Percentiles rank a stretch among this genome's conserved stretches.
These are phyloP conservation scores for Aspergillus wentii DNA, from an alignment of 495 filamentous ascomycete species.

Conservation along the genomic window DNA sequence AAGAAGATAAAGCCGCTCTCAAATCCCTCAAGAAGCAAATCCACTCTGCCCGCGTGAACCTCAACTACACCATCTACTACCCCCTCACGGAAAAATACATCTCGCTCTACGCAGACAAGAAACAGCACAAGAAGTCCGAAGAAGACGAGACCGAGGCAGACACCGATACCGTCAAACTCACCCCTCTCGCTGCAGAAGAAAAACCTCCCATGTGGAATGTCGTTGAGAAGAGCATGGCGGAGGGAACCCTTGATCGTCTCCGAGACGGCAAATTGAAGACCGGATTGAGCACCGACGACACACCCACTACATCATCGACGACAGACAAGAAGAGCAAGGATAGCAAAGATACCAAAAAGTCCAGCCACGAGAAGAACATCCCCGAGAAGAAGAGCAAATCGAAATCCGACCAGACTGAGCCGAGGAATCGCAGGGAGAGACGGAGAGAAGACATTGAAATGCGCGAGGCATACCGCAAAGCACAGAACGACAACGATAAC, in stretches of 20 bases:
- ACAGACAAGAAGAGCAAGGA: constrained; percentile 8
- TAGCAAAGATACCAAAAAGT: constrained; percentile 5
- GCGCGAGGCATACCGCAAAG: constrained; percentile 8
- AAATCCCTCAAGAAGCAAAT: constrained; percentile 51
- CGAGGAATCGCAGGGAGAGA: not conserved
- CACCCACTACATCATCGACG: not conserved
- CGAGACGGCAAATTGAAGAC: constrained; percentile 44
- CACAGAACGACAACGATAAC: constrained; percentile 30
- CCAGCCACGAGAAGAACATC: constrained; percentile 3
- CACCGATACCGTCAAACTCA: not conserved
- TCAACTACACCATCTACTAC: constrained; percentile 82
- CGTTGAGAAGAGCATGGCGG: constrained; percentile 64
- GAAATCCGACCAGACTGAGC: not conserved
- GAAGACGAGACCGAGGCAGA: constrained; percentile 13
- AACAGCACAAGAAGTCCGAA: constrained; percentile 16
- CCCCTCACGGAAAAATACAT: constrained; percentile 77
- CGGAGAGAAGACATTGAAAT: constrained; percentile 1
- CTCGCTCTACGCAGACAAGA: constrained; percentile 60
- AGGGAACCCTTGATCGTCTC: constrained; percentile 56
- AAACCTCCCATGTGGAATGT: constrained; percentile 62
- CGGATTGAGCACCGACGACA: constrained; percentile 13
- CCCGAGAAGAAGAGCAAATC: constrained; percentile 4
- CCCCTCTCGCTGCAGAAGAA: constrained; percentile 15
- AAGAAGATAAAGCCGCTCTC: constrained; percentile 30
- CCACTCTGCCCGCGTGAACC: constrained; percentile 68